Percentiles rank a stretch among this genome's conserved stretches.
phyloP scores from a whole-genome alignment of 2,329 filamentous ascomycete species.

The Plectosphaerella plurivora region DNA sequence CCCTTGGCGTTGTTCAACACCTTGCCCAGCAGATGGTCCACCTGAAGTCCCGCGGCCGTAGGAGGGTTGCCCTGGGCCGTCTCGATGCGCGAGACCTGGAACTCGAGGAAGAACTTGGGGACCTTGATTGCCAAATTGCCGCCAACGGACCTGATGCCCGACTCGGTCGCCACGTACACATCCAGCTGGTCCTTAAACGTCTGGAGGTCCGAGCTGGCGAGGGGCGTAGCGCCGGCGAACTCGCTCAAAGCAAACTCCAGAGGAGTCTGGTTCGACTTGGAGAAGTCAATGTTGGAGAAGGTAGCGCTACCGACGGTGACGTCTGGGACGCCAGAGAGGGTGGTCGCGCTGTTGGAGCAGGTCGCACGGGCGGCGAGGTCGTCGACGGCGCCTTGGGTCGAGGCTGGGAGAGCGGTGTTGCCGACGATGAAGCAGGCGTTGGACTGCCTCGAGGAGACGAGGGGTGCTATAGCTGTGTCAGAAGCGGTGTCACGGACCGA shows the following conservation, averaged over 20 bases:
- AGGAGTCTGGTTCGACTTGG: constrained; percentile 27
- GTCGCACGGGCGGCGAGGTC: constrained; percentile 42
- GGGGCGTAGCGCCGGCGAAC: constrained; percentile 47
- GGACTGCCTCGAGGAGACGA: too few relatives aligned
- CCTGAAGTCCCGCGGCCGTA: constrained; percentile 42
- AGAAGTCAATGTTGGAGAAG: constrained; percentile 41
- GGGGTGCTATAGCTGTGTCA: too few relatives aligned
- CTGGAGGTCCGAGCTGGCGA: constrained; percentile 43
- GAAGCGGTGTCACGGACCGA: too few relatives aligned
- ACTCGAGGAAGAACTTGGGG: constrained; percentile 58
- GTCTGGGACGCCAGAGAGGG: constrained; percentile 50
- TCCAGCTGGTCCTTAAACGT: constrained; percentile 50
- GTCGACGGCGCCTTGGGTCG: constrained; percentile 11
- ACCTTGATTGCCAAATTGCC: constrained; percentile 55
- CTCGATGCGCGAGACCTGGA: constrained; percentile 55
- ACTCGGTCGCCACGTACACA: constrained; percentile 55
- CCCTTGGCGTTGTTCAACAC: constrained; percentile 49
- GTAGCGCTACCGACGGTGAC: constrained; percentile 44
- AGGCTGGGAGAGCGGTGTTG: constrained; percentile 39
- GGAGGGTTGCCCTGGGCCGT: constrained; percentile 54
- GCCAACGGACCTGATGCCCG: constrained; percentile 49
- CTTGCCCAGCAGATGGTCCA: constrained; percentile 54
- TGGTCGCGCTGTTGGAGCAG: constrained; percentile 41
- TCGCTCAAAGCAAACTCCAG: constrained; percentile 48
- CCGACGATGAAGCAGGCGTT: constrained; percentile 52